Base-by-base conservation (phyloP, 1,284 basidiomycete species). In the Apiotrichum akiyoshidainum region DNA sequence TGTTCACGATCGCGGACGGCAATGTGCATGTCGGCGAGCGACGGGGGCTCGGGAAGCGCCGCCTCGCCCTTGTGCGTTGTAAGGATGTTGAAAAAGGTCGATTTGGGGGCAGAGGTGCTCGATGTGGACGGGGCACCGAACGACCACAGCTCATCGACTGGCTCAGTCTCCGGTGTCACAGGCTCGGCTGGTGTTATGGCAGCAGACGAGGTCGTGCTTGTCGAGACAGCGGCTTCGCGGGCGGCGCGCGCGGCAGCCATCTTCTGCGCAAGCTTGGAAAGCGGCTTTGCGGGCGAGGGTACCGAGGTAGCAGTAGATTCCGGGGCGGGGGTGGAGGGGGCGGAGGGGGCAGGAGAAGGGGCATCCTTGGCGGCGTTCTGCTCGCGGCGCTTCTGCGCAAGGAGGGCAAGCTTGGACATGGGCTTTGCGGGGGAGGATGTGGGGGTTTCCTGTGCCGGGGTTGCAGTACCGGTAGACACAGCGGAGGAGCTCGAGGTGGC, bases 391-490 rank as follows among this genome's bases (percentile, higher is more conserved):
- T 85, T 82, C 75, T 84, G 83, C 1, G 85, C 85, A 9, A 88
- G 80, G 57, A 85, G 80, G 4, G 87, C 87, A 5, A 90, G 79
- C 70, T 90, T 90, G 14, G 87, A 89, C 55, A 83, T 79, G 9
- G 77, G 81, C 49, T 78, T 79, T 57, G 71, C 58, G 11, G 50
- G 26, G 22, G 33, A 13, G 0, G 52, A 40, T 1, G 40, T 52
- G 9, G 53, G 35, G 0, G 52, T 3, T 31, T 31, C 26, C 26
- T 3, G 3, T 7, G 26, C 54, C 1, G 58, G 52, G 1, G 51
- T 52, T 21, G 58, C 22, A 1, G 42, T 26, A 0, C 57, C 37
- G 1, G 52, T 39, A 12, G 51, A 22, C 7, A 54, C 11, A 34
- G 17, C 33, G 55, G 63, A 49, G 55, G 55, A 33, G 52, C 70